Evolutionary conservation across 495 filamentous ascomycete species (phyloP).

Genomic region (Staphylotrichum longicolle): DNA sequence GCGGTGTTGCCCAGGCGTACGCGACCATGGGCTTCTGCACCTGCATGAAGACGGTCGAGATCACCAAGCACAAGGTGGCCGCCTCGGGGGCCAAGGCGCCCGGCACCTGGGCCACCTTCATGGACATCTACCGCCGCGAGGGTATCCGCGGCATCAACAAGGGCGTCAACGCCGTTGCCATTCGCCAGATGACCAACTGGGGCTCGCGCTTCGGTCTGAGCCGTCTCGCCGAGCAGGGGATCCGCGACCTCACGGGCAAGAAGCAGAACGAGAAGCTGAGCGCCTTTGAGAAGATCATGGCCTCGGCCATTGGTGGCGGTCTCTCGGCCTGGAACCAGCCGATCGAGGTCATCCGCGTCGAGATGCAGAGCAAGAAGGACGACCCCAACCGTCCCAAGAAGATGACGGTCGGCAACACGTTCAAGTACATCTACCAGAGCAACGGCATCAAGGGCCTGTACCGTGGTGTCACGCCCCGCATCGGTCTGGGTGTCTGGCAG

Average conservation of each 20-base stretch:
- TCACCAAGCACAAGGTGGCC: conserved; percentile 95
- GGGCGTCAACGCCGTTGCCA: conserved; percentile 97
- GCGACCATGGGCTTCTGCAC: conserved; percentile 99
- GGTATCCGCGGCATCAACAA: conserved; percentile 96
- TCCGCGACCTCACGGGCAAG: conserved; percentile 79
- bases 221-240: conserved; percentile 83
- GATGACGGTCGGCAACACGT: conserved; percentile 89
- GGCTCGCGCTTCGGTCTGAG: conserved; percentile 92
- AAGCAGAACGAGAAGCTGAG: conserved; percentile 71
- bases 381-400: conserved; percentile 98
- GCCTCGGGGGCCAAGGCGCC: conserved; percentile 76
- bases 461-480: conserved; percentile 89
- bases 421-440: conserved; percentile 84
- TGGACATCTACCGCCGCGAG: conserved; percentile 93
- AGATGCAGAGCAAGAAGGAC: conserved; percentile 99
- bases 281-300: conserved; percentile 83
- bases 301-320: conserved; percentile 85
- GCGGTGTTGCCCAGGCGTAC: conserved; percentile 96
- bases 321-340: conserved; percentile 98
- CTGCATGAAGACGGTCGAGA: conserved; percentile 99
- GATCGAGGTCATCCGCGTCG: conserved; percentile 98
- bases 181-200: conserved; percentile 99
- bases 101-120: conserved; percentile 89
- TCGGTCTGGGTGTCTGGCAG: conserved; percentile 97
- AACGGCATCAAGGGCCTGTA: conserved; percentile 94